Base-by-base conservation (phyloP, 768 basidiomycete species). In the Mycena galopus region DNA sequence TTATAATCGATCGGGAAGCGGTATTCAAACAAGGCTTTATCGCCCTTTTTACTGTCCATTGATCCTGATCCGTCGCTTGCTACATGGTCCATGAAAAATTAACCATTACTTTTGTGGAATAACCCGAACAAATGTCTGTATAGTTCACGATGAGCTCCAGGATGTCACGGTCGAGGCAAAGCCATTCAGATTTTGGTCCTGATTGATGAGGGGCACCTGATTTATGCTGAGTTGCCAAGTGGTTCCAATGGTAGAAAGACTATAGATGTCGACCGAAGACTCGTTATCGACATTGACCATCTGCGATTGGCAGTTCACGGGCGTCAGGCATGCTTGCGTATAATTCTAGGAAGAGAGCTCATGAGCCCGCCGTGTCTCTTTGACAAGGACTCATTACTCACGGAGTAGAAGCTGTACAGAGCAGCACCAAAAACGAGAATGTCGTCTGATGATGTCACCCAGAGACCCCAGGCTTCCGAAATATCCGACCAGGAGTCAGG, bases 361-460 rank as follows among this genome's bases (percentile, higher is more conserved):
- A 30, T 70, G 55, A 65, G 64, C 39, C 55, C 30, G 32, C 32
- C 27, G 37, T 39, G n/a, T 55, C 27, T 37, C 35, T 51, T 12
- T 25, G 19, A 65, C 33, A 35, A 51, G n/a, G 29, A 17, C n/a
- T 16, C 19, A 68, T 10, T 25, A 50, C 62, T 51, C 44, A 71
- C 70, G 65, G 81, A 75, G 86, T 90, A 94, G 85, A 93, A 94
- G 80, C 89, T 91, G 81, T 94, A 93, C 29, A 90, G 81, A 0
- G 91, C 91, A 14, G 90, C 92, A 51, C 92, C 93, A 66, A 91
- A 94, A 53, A 94, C 79, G 50, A 90, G 79, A 71, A 93, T 90
- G 78, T 91, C 82, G 0, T 79, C 79, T 0, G 91, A 92, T 19
- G 80, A 80, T 35, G 84, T 78, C 30, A 93, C 86, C 50, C 83